Percentiles rank a stretch among this genome's conserved stretches.
phyloP scores from a whole-genome alignment of 495 filamentous ascomycete genomes.

The Elasticomyces elasticus region DNA sequence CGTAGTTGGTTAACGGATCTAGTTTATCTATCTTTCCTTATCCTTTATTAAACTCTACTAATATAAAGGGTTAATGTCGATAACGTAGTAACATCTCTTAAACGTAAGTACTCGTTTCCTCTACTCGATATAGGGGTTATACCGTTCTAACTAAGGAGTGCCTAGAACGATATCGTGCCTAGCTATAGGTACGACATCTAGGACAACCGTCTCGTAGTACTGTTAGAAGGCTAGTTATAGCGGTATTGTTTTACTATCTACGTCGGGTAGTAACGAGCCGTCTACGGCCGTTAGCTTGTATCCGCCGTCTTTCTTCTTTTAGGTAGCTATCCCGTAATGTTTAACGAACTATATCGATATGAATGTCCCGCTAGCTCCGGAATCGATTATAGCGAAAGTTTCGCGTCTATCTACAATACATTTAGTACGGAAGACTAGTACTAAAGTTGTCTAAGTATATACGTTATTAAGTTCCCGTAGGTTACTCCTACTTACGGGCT shows the following conservation, averaged over 20 bases:
- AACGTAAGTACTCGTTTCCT: neutral
- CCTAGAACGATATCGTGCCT: constrained; percentile 6
- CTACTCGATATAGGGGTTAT: constrained; percentile 1
- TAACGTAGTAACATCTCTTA: too few species aligned
- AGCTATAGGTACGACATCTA: constrained; percentile 8
- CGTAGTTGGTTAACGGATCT: neutral
- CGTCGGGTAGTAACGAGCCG: neutral
- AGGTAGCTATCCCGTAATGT: too few species aligned
- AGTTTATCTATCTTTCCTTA: neutral
- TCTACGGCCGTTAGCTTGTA: constrained; percentile 4
- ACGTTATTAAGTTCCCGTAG: constrained; percentile 4
- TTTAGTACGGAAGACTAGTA: neutral
- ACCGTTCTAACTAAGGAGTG: constrained; percentile 2
- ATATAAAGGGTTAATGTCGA: neutral
- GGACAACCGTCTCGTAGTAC: neutral
- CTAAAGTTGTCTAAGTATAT: constrained; percentile 1
- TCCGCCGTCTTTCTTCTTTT: neutral
- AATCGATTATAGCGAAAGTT: constrained; percentile 7
- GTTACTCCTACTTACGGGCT: constrained; percentile 1
- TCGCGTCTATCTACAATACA: constrained; percentile 6
- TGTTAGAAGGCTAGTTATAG: constrained; percentile 1
- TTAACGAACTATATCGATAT: too few species aligned
- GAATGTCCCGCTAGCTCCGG: too few species aligned
- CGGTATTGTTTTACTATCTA: constrained; percentile 2
- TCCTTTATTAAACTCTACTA: neutral